Evolutionary conservation across 2,329 filamentous ascomycete genomes (phyloP).

Genomic region (Paecilomyces fulvus): DNA sequence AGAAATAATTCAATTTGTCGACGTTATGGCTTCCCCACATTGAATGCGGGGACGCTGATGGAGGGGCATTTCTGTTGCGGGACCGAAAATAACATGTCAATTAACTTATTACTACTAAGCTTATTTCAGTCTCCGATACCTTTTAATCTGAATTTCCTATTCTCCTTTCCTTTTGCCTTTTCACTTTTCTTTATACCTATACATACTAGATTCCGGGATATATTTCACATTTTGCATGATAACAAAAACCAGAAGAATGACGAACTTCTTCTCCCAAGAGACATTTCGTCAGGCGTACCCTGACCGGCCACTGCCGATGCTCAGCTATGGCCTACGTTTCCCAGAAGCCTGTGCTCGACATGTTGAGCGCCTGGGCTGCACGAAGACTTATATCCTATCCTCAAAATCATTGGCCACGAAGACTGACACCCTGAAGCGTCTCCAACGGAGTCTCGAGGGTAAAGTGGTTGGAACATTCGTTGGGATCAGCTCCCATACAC

Average conservation of each 20-base stretch:
- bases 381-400: not conserved
- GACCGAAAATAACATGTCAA: not conserved
- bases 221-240: not conserved
- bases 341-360: not conserved
- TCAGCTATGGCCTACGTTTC: not conserved
- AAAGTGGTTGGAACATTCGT: slow-evolving; percentile 34
- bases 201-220: not conserved
- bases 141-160: not conserved
- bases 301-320: not conserved
- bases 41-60: not conserved
- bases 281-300: not conserved
- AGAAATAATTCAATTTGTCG: not conserved
- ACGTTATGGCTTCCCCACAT: not conserved
- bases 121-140: not conserved
- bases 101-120: not conserved
- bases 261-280: not conserved
- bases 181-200: not conserved
- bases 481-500: slow-evolving; percentile 42
- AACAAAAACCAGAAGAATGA: not conserved
- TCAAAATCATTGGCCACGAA: not conserved
- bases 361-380: not conserved
- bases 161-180: not conserved
- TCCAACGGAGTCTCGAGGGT: slow-evolving; percentile 25
- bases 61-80: not conserved
- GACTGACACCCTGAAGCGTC: slow-evolving; percentile 19